Conservation (phyloP, 306 rosid genomes). For the Castanopsis chinensis region DNA sequence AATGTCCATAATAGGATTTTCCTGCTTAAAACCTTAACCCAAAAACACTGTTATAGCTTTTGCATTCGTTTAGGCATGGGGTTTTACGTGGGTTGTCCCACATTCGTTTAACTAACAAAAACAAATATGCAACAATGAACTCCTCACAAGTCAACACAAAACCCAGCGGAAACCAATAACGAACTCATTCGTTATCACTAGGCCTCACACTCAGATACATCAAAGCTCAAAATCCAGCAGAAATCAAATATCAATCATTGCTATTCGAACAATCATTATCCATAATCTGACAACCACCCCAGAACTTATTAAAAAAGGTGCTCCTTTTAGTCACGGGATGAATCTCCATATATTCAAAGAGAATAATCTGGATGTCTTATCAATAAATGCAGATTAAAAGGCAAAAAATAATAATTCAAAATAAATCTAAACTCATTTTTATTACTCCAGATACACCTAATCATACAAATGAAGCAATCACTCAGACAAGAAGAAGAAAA, state of each 20-base stretch:
- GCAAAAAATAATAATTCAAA: background rate
- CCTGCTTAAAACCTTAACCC: no score
- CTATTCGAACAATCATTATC: background rate
- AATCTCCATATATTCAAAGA: background rate
- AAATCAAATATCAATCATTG: background rate
- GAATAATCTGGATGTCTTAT: background rate
- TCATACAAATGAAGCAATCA: slow-evolving; percentile 68
- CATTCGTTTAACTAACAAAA: background rate
- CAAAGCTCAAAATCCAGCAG: background rate
- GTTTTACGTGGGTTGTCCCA: no score
- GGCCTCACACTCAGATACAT: background rate
- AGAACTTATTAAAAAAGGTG: background rate
- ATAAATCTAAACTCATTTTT: slow-evolving; percentile 38
- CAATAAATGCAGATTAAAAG: background rate
- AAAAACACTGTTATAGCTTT: no score
- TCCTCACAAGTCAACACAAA: background rate
- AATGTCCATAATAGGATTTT: no score
- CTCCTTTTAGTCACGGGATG: background rate
- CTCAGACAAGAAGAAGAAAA: slow-evolving; percentile 32
- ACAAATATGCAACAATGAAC: background rate
- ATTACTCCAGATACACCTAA: slow-evolving; percentile 46
- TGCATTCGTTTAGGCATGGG: no score
- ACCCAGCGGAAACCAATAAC: background rate
- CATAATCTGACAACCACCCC: background rate
- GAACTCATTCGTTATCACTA: background rate